Evolutionary conservation across 2,329 filamentous ascomycete species (phyloP).

Genomic region (Aspergillus jensenii): DNA sequence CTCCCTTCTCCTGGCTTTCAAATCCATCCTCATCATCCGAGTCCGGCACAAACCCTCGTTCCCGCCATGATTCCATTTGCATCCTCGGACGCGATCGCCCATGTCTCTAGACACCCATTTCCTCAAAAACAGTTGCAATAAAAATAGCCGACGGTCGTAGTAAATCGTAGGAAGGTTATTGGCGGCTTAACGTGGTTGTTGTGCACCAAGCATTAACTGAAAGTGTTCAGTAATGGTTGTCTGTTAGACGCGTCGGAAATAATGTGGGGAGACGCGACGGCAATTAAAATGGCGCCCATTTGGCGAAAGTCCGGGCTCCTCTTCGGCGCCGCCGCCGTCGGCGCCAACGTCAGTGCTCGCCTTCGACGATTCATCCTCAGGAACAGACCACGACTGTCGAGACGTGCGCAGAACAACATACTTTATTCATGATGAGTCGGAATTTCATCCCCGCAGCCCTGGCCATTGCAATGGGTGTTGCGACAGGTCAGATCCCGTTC

Average conservation of each 20-base stretch:
- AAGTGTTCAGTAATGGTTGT: neutral
- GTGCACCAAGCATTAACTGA: neutral
- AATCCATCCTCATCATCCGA: constrained; percentile 49
- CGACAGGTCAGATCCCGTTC: constrained; percentile 32
- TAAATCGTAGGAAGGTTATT: neutral
- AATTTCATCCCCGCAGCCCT: constrained; percentile 38
- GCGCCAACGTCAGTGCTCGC: neutral
- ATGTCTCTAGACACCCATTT: constrained; percentile 35
- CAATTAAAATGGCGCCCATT: constrained; percentile 16
- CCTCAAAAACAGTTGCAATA: constrained; percentile 3
- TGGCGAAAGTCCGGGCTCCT: constrained; percentile 18
- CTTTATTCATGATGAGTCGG: constrained; percentile 32
- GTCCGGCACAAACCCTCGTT: constrained; percentile 53
- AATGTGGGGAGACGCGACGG: constrained; percentile 29
- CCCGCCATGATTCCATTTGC: constrained; percentile 51
- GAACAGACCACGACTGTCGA: neutral
- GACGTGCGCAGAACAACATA: neutral
- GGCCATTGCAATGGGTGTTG: constrained; percentile 41
- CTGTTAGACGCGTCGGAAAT: constrained; percentile 25
- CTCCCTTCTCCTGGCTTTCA: constrained; percentile 32
- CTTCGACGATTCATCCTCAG: neutral
- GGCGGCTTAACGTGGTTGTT: neutral
- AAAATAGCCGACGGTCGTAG: neutral
- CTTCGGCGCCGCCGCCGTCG: neutral
- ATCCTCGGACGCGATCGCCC: constrained; percentile 32